Evolutionary conservation across 2,329 filamentous ascomycete genomes (phyloP).

Genomic region (Exutisphaerella laricina): DNA sequence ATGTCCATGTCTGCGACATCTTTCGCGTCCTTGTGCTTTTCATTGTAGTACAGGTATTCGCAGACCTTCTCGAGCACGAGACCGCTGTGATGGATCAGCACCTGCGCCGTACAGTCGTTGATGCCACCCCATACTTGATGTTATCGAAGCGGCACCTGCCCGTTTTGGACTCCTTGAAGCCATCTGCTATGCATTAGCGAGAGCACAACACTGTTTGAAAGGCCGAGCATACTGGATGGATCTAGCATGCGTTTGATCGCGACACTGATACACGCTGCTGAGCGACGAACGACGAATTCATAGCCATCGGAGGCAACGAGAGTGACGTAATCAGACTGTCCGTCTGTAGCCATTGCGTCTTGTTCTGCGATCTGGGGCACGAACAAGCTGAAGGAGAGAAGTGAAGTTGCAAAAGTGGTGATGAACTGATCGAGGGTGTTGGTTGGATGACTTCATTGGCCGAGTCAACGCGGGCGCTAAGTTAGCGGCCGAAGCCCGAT

Average conservation of each 20-base stretch:
- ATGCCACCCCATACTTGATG: slow-evolving; percentile 67
- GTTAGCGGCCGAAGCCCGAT: no score
- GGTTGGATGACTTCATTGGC: no score
- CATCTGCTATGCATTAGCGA: slow-evolving; percentile 39
- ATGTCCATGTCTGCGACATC: slow-evolving; percentile 78
- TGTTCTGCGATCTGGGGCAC: no score
- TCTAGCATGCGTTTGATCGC: slow-evolving; percentile 72
- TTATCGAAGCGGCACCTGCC: slow-evolving; percentile 64
- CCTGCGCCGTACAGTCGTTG: not conserved
- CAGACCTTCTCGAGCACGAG: slow-evolving; percentile 72
- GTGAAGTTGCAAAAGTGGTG: no score
- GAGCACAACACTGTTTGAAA: not conserved
- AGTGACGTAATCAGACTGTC: slow-evolving; percentile 63
- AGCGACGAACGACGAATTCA: slow-evolving; percentile 69
- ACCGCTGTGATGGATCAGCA: slow-evolving; percentile 46
- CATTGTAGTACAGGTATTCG: slow-evolving; percentile 79
- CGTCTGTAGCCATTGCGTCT: slow-evolving; percentile 11
- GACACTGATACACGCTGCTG: slow-evolving; percentile 63
- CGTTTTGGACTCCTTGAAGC: slow-evolving; percentile 59
- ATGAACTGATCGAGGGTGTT: no score
- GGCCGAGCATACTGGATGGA: slow-evolving; percentile 51
- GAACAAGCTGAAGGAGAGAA: no score
- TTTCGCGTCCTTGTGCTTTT: slow-evolving; percentile 63
- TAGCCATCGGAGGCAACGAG: slow-evolving; percentile 70
- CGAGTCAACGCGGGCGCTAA: no score